These are phyloP conservation scores for Tetrahymena malaccensis DNA, from an alignment of 73 alveolate genomes.

Conservation along the genomic window DNA sequence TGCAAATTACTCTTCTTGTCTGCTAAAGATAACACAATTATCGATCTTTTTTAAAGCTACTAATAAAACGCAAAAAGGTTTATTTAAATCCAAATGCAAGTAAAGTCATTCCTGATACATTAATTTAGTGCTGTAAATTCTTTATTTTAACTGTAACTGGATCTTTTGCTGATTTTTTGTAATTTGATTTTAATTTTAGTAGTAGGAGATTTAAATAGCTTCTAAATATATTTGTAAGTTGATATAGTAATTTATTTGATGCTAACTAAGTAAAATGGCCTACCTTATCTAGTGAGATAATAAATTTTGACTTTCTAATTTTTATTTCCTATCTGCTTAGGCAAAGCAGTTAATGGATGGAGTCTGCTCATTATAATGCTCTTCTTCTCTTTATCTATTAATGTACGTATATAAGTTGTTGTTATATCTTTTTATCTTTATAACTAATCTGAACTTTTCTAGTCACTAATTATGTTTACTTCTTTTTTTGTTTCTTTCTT, in stretches of 20 bases:
- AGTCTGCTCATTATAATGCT: background rate
- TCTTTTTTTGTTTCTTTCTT: background rate
- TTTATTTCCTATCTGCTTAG: background rate
- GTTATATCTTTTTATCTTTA: background rate
- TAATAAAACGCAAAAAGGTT: too few species aligned
- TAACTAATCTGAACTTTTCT: background rate
- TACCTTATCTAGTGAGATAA: background rate
- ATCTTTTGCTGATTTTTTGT: background rate
- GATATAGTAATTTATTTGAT: background rate
- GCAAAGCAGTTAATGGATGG: background rate
- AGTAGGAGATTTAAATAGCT: background rate
- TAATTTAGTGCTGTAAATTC: too few species aligned
- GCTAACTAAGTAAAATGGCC: background rate
- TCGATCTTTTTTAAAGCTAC: background rate
- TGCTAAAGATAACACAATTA: background rate
- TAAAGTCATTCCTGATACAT: background rate
- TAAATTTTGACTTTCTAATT: background rate
- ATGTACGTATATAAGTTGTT: background rate
- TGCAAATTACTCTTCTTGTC: background rate
- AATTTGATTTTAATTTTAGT: background rate
- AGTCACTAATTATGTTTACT: background rate
- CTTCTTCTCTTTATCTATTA: background rate
- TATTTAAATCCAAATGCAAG: too few species aligned
- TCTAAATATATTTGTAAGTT: background rate
- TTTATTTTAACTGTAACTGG: background rate